phyloP scores from a whole-genome alignment of 495 filamentous ascomycete species.

The Neurospora sp. region DNA sequence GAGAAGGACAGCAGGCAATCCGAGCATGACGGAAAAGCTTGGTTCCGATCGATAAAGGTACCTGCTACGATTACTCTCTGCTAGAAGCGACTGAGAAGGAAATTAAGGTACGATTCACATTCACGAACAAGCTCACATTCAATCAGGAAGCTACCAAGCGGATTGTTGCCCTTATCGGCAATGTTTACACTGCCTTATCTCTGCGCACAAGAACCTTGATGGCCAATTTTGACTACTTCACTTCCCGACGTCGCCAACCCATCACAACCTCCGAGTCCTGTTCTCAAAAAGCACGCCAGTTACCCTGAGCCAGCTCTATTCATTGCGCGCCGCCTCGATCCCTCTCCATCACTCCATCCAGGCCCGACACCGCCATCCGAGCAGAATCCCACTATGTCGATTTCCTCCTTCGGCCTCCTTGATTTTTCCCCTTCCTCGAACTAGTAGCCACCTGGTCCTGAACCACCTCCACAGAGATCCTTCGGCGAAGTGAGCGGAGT shows the following conservation, averaged over 20 bases:
- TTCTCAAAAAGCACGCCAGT: background rate
- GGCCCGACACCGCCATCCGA: background rate
- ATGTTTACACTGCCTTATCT: background rate
- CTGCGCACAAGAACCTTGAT: background rate
- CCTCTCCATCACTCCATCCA: background rate
- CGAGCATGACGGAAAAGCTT: no score
- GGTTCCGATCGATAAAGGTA: no score
- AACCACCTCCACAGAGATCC: background rate
- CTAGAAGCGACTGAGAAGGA: background rate
- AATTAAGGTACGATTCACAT: background rate
- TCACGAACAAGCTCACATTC: background rate
- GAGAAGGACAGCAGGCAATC: background rate
- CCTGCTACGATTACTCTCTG: background rate
- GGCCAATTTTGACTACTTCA: background rate
- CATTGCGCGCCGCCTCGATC: background rate
- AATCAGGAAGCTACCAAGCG: background rate
- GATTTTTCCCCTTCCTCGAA: background rate
- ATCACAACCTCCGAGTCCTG: background rate
- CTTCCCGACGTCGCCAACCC: background rate
- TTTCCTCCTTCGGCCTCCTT: background rate
- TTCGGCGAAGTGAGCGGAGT: background rate
- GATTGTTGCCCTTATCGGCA: background rate
- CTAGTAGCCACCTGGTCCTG: background rate
- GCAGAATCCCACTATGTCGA: background rate
- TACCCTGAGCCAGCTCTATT: background rate